Percentiles rank a stretch among this genome's conserved stretches.
Evolutionary conservation across 2,329 filamentous ascomycete genomes (phyloP).

Genomic region (Fusarium udum): DNA sequence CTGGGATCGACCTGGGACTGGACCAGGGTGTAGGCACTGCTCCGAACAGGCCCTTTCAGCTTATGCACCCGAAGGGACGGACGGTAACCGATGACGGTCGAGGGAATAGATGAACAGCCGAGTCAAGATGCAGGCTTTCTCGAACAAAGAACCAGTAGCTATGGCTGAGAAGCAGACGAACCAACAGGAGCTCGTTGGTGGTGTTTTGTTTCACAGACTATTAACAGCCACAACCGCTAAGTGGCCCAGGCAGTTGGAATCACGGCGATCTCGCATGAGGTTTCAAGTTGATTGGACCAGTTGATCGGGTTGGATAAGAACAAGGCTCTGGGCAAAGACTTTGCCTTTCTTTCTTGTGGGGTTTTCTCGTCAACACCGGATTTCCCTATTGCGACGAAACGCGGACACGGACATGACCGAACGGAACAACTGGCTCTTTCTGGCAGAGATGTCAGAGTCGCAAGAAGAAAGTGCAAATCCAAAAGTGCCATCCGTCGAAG

Average conservation of each 20-base stretch:
- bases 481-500: slow-evolving; percentile 28
- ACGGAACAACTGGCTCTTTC: slow-evolving; percentile 6
- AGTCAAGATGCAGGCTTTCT: not conserved
- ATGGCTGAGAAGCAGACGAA: slow-evolving; percentile 14
- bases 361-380: not conserved
- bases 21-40: slow-evolving; percentile 9
- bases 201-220: slow-evolving; percentile 6
- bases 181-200: slow-evolving; percentile 19
- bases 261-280: slow-evolving; percentile 16
- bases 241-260: slow-evolving; percentile 1
- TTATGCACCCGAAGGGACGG: not conserved
- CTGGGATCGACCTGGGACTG: slow-evolving; percentile 2
- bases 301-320: slow-evolving; percentile 4
- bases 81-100: not conserved
- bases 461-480: slow-evolving; percentile 4
- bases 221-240: slow-evolving; percentile 9
- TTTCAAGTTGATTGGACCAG: not conserved
- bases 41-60: not conserved
- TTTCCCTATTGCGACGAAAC: not conserved
- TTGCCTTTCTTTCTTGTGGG: not conserved
- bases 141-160: slow-evolving; percentile 6
- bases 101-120: not conserved
- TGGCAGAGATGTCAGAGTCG: slow-evolving; percentile 19
- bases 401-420: slow-evolving; percentile 21
- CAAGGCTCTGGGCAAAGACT: not conserved